Percentiles rank a stretch among this genome's conserved stretches.
These are phyloP conservation scores for Verticillium nonalfalfae DNA, from an alignment of 2,329 filamentous ascomycete genomes.

Conservation along the genomic window DNA sequence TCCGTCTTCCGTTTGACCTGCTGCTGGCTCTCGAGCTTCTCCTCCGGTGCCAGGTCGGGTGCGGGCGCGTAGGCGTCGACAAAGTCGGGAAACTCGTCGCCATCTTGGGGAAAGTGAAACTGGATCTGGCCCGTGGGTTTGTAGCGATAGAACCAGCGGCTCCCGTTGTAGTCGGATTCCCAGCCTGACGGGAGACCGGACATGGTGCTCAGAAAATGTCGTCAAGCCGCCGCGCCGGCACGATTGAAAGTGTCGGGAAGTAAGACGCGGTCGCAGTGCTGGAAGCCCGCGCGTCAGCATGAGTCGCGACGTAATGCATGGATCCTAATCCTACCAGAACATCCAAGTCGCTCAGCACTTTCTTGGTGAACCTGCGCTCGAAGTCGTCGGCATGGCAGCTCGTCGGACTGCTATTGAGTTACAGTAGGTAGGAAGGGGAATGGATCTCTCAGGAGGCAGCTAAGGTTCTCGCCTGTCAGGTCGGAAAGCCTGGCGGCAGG, in stretches of 20 bases:
- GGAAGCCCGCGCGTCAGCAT: neutral
- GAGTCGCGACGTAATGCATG: neutral
- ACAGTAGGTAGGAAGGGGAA: neutral
- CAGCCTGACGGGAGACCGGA: slow-evolving; percentile 43
- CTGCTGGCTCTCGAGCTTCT: slow-evolving; percentile 44
- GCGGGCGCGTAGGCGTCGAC: slow-evolving; percentile 26
- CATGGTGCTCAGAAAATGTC: slow-evolving; percentile 19
- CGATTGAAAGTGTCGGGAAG: neutral
- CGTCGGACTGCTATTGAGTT: neutral
- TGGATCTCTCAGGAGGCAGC: neutral
- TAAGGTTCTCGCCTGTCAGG: neutral
- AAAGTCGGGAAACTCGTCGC: slow-evolving; percentile 53
- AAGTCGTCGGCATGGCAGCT: neutral
- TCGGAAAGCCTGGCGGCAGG: neutral
- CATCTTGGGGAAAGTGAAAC: slow-evolving; percentile 49
- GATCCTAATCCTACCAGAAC: neutral
- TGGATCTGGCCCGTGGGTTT: slow-evolving; percentile 46
- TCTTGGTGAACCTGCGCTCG: neutral
- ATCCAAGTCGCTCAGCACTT: neutral
- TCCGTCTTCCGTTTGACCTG: slow-evolving; percentile 32
- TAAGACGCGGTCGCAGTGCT: neutral
- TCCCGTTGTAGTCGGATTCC: slow-evolving; percentile 52
- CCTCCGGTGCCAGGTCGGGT: slow-evolving; percentile 41
- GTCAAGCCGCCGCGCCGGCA: neutral
- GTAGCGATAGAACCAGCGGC: slow-evolving; percentile 52